Conservation (phyloP, 352 stramenopile species). For the Globisporangium spiculum region DNA sequence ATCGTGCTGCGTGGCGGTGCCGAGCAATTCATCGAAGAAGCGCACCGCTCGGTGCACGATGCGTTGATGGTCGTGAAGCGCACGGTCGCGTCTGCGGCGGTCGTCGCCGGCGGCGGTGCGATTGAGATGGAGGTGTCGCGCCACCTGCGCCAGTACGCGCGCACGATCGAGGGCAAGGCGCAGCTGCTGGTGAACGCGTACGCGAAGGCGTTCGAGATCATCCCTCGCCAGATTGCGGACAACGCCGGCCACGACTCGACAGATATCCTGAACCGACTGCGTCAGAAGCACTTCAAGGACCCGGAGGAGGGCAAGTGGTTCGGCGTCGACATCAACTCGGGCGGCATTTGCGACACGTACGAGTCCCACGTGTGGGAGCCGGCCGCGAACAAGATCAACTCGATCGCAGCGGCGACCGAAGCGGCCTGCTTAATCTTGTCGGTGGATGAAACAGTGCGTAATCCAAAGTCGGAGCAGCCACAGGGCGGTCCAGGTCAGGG, state of each 20-base stretch:
- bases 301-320: constrained; percentile 94
- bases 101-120: constrained; percentile 91
- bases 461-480: constrained; percentile 95
- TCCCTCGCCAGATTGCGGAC: constrained; percentile 96
- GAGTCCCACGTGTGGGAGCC: constrained; percentile 98
- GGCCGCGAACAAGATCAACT: constrained; percentile 98
- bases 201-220: constrained; percentile 98
- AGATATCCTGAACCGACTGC: constrained; percentile 96
- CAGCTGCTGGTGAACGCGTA: constrained; percentile 96
- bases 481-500: constrained; percentile 46
- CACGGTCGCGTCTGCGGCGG: constrained; percentile 87
- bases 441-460: constrained; percentile 99
- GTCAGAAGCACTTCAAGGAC: constrained; percentile 95
- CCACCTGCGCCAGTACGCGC: constrained; percentile 88
- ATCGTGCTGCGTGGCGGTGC: constrained; percentile 97
- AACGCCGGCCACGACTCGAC: constrained; percentile 99
- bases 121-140: constrained; percentile 94
- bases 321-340: constrained; percentile 97
- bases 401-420: constrained; percentile 94
- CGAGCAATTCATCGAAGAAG: constrained; percentile 99
- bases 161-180: constrained; percentile 97
- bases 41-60: constrained; percentile 97
- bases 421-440: constrained; percentile 98
- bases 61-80: constrained; percentile 99
- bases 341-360: constrained; percentile 97